Conservation (phyloP, 768 basidiomycete species). For the Daedalea quercina region DNA sequence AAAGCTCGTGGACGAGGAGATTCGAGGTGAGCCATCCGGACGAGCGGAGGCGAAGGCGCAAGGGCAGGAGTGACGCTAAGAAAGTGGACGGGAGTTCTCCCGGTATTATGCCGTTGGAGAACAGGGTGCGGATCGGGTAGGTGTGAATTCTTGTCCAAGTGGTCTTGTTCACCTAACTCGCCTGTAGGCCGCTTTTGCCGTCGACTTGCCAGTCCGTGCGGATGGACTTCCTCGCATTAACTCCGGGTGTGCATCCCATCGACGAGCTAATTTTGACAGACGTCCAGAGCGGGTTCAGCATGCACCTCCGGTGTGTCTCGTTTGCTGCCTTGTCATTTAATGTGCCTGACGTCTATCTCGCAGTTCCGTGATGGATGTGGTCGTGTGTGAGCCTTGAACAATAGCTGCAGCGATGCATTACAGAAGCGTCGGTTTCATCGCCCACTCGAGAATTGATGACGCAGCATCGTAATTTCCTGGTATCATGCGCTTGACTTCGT, state of each 20-base stretch:
- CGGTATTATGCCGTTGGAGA: slow-evolving; percentile 71
- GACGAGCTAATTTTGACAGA: slow-evolving; percentile 70
- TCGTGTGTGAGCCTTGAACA: slow-evolving; percentile 47
- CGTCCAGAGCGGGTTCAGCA: slow-evolving; percentile 61
- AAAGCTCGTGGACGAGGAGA: slow-evolving; percentile 64
- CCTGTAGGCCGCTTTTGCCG: slow-evolving; percentile 65
- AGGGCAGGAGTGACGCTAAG: slow-evolving; percentile 28
- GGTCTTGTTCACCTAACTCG: neutral
- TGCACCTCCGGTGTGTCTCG: slow-evolving; percentile 60
- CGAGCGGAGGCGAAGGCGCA: slow-evolving; percentile 34
- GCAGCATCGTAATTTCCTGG: no score
- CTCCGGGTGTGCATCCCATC: slow-evolving; percentile 74
- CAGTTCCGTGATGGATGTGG: slow-evolving; percentile 72
- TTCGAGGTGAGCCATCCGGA: slow-evolving; percentile 73
- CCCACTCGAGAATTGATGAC: no score
- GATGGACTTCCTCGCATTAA: slow-evolving; percentile 79
- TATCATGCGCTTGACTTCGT: no score
- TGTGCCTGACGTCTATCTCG: neutral
- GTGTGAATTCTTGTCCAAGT: slow-evolving; percentile 22
- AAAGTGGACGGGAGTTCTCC: slow-evolving; percentile 30
- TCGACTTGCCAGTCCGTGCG: slow-evolving; percentile 80
- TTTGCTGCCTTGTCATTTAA: neutral
- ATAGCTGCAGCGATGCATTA: no score
- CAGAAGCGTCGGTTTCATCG: no score
- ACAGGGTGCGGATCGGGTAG: slow-evolving; percentile 74